These are phyloP conservation scores for Apodospora peruviana DNA, from an alignment of 495 filamentous ascomycete species.

Conservation along the genomic window DNA sequence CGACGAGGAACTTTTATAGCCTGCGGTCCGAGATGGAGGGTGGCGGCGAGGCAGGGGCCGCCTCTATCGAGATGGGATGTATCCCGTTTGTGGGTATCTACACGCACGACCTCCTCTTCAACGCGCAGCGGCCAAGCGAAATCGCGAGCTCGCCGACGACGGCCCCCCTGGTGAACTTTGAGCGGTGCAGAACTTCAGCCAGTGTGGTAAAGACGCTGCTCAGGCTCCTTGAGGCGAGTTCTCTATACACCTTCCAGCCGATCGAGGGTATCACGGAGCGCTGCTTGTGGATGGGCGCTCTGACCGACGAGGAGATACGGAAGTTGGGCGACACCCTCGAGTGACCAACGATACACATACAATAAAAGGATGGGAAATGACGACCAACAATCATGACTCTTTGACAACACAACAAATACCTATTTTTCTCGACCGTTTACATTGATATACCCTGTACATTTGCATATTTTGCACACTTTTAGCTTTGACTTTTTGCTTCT, in stretches of 20 bases:
- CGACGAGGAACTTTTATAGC: conserved; percentile 84
- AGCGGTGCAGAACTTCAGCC: conserved; percentile 83
- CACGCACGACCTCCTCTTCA: conserved; percentile 95
- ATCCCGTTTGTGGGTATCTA: conserved; percentile 96
- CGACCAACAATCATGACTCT: conserved; percentile 4
- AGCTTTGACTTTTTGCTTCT: too few species aligned
- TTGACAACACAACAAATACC: neutral
- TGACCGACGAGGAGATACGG: conserved; percentile 78
- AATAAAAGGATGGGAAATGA: neutral
- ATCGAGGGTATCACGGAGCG: conserved; percentile 82
- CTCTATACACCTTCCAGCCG: conserved; percentile 77
- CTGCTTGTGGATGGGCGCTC: conserved; percentile 90
- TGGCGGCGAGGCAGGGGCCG: conserved; percentile 21
- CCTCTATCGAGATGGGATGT: conserved; percentile 68
- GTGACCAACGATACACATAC: conserved; percentile 9
- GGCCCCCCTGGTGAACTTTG: conserved; percentile 88
- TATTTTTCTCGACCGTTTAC: neutral
- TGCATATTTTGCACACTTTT: too few species aligned
- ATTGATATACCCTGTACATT: conserved; percentile 18
- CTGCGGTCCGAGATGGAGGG: conserved; percentile 89
- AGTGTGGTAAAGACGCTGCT: conserved; percentile 91
- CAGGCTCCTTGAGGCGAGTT: conserved; percentile 85
- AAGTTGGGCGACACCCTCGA: conserved; percentile 36
- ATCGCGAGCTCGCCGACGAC: conserved; percentile 58
- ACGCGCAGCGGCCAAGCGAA: conserved; percentile 76